Base-by-base conservation (phyloP, 257 asterid genomes). In the Solanum raphanifolium region DNA sequence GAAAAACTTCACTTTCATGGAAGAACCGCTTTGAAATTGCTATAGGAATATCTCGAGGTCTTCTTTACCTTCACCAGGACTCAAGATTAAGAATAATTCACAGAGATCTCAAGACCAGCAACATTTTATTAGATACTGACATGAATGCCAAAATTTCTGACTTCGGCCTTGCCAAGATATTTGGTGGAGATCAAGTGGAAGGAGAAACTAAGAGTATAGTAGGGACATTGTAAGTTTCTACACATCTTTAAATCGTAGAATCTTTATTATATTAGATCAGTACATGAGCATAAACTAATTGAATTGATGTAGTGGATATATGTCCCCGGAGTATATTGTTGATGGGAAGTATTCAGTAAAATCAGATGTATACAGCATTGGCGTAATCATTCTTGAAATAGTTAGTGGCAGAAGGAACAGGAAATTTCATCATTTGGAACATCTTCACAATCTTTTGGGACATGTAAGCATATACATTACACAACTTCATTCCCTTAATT, bases 61-160 rank as follows among this genome's bases (percentile, higher is more conserved):
- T 88, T 36, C 89, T 88, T 46, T 88, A 88, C 27, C 87, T 88
- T 32, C 89, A 88, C 86, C 89, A 84, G 52, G 89, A 88, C 21
- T 88, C 89, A 25, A 52, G 89, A 71, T 71, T 88, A 48, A 83
- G 87, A 88, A 88, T 83, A 27, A 88, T 88, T 41, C 89, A 88
- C 65, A 36, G 87, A 34, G 89, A 88, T 83, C 87, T 88, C 35
- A 88, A 88, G 25, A 86, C 85, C 35, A 88, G 89, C 60, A 88
- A 88, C 76, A 84, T 88, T 15, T 21, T 88, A 69, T 86, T 88
- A 84, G 89, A 88, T 48, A 48, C 72, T 13, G 29, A 84, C 60
- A 68, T 88, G 85, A 88, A 83, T 48, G 87, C 87, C 81, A 88
- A 88, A 55, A 88, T 88, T 68, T 88, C 89, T 7, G 89, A 88